These are phyloP conservation scores for Pholiota microspora DNA, from an alignment of 768 basidiomycete genomes.

Conservation along the genomic window DNA sequence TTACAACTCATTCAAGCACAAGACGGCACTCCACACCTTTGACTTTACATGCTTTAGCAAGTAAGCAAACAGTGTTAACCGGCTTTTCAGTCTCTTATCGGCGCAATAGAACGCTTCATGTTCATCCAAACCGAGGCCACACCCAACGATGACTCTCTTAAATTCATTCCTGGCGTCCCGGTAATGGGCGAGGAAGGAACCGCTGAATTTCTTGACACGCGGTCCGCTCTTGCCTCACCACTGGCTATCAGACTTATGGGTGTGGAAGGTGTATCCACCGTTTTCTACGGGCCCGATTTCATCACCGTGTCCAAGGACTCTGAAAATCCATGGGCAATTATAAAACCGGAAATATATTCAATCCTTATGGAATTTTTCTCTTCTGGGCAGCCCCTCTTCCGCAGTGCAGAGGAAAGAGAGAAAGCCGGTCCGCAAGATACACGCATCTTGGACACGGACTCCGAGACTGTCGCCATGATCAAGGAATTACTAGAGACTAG, in stretches of 20 bases:
- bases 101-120: conserved; percentile 72
- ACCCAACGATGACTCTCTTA: conserved; percentile 95
- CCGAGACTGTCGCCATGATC: conserved; percentile 98
- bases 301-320: conserved; percentile 93
- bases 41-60: conserved; percentile 10
- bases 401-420: conserved; percentile 75
- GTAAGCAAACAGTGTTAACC: conserved; percentile 12
- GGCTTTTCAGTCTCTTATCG: conserved; percentile 1
- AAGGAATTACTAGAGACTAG: conserved; percentile 95
- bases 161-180: conserved; percentile 91
- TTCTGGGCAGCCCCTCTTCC: conserved; percentile 83
- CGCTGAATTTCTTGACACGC: conserved; percentile 92
- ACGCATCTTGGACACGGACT: conserved; percentile 88
- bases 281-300: conserved; percentile 98
- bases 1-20: conserved; percentile 7
- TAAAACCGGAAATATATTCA: conserved; percentile 97
- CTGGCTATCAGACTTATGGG: conserved; percentile 95
- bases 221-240: conserved; percentile 84
- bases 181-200: conserved; percentile 89
- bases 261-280: conserved; percentile 81
- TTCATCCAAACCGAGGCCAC: conserved; percentile 99
- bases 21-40: conserved; percentile 10
- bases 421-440: conserved; percentile 92
- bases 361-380: conserved; percentile 98
- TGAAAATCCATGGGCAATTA: conserved; percentile 80